phyloP scores from a whole-genome alignment of 768 basidiomycete species.

The Pleurotus giganteus region DNA sequence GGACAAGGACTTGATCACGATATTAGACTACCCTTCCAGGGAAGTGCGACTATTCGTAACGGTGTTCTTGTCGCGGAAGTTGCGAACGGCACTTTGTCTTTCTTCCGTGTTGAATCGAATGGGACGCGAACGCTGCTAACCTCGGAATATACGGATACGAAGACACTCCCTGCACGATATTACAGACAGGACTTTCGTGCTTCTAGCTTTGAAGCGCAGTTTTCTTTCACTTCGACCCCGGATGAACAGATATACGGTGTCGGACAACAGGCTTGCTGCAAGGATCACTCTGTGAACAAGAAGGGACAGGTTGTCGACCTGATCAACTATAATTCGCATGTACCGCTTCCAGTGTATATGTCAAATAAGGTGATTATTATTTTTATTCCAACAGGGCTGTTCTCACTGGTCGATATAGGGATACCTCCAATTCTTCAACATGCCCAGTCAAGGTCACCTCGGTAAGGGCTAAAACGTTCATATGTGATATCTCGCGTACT shows the following conservation, averaged over 20 bases:
- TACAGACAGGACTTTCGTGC: constrained; percentile 31
- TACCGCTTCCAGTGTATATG: constrained; percentile 34
- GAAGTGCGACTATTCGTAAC: constrained; percentile 29
- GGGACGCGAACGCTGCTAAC: constrained; percentile 25
- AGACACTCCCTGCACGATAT: constrained; percentile 26
- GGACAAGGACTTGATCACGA: constrained; percentile 27
- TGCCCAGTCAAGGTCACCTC: constrained; percentile 32
- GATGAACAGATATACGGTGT: constrained; percentile 34
- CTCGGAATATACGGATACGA: constrained; percentile 29
- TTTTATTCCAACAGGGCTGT: background rate
- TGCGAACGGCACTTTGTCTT: constrained; percentile 23
- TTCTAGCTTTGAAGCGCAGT: constrained; percentile 28
- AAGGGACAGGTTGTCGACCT: constrained; percentile 37
- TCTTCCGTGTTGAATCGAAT: constrained; percentile 28
- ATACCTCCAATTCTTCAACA: constrained; percentile 34
- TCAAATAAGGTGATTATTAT: constrained; percentile 28
- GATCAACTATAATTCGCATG: constrained; percentile 35
- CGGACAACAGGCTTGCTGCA: constrained; percentile 36
- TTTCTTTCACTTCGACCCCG: constrained; percentile 28
- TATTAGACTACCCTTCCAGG: constrained; percentile 24
- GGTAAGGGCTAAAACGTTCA: constrained; percentile 17
- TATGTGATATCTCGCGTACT: constrained; percentile 7
- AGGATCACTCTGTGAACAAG: constrained; percentile 34
- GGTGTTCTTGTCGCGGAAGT: constrained; percentile 28
- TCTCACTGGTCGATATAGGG: constrained; percentile 18